phyloP scores from a whole-genome alignment of 2,329 filamentous ascomycete species.

The Cryphonectria parasitica region DNA sequence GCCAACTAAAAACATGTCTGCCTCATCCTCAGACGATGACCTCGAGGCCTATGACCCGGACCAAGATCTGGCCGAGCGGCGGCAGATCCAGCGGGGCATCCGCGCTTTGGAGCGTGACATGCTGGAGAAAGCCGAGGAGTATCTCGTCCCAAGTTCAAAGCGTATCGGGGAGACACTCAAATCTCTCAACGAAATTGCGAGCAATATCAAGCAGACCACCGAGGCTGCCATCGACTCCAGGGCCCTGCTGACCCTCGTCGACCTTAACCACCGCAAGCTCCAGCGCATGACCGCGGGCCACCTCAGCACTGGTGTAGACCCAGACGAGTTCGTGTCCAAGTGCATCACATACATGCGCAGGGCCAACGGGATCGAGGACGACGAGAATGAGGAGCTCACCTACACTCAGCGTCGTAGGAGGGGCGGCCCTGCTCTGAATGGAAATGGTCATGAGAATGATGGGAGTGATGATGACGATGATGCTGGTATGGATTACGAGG shows the following conservation, averaged over 20 bases:
- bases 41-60: conserved; percentile 75
- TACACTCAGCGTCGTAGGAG: conserved; percentile 53
- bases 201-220: conserved; percentile 79
- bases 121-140: conserved; percentile 72
- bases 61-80: conserved; percentile 74
- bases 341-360: conserved; percentile 85
- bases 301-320: conserved; percentile 74
- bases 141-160: conserved; percentile 66
- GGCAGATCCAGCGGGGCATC: conserved; percentile 70
- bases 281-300: conserved; percentile 75
- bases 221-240: conserved; percentile 91
- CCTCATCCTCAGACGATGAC: conserved; percentile 33
- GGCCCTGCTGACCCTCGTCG: conserved; percentile 79
- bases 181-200: conserved; percentile 67
- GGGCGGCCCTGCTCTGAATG: conserved; percentile 33
- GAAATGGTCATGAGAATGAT: background rate
- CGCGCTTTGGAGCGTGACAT: conserved; percentile 68
- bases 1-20: conserved; percentile 15
- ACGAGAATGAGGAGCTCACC: conserved; percentile 54
- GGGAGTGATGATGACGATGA: conserved; percentile 2
- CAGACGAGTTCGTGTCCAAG: conserved; percentile 91
- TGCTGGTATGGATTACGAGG: conserved; percentile 56
- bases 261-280: conserved; percentile 79
- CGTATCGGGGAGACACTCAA: conserved; percentile 69
- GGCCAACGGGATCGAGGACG: conserved; percentile 59